phyloP scores from a whole-genome alignment of 2,329 filamentous ascomycete species.

The Trichoderma koningii region DNA sequence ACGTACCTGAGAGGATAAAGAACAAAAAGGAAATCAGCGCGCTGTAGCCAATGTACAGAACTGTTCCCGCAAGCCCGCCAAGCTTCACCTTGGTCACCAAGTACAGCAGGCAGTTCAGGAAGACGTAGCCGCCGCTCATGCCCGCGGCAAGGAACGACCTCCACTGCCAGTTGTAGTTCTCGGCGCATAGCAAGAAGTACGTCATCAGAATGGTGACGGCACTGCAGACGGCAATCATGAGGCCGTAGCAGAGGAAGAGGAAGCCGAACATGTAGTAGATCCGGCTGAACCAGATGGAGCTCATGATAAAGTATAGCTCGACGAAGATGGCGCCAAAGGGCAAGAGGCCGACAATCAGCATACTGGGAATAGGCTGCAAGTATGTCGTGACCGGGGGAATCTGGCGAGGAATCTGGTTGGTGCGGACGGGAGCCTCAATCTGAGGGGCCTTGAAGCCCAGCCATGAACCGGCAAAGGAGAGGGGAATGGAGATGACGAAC shows the following conservation, averaged over 20 bases:
- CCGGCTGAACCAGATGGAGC: conserved; percentile 96
- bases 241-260: conserved; percentile 92
- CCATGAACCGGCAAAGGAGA: conserved; percentile 90
- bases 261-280: conserved; percentile 99
- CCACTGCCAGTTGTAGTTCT: conserved; percentile 99
- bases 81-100: conserved; percentile 87
- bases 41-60: conserved; percentile 93
- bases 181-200: conserved; percentile 92
- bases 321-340: conserved; percentile 98
- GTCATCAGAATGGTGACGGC: conserved; percentile 91
- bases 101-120: conserved; percentile 86
- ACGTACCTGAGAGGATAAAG: conserved; percentile 89
- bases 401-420: conserved; percentile 97
- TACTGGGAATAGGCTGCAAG: conserved; percentile 82
- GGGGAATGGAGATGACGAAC: conserved; percentile 93
- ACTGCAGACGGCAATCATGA: conserved; percentile 95
- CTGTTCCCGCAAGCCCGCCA: conserved; percentile 78
- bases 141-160: conserved; percentile 89
- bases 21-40: conserved; percentile 86
- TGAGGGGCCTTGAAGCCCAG: conserved; percentile 77
- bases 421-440: conserved; percentile 80
- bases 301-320: conserved; percentile 99
- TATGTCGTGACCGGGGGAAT: conserved; percentile 85
- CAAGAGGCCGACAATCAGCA: conserved; percentile 87
- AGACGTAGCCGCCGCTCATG: conserved; percentile 88